Conservation (phyloP, 345 rosid genomes). For the Populus deltoides region DNA sequence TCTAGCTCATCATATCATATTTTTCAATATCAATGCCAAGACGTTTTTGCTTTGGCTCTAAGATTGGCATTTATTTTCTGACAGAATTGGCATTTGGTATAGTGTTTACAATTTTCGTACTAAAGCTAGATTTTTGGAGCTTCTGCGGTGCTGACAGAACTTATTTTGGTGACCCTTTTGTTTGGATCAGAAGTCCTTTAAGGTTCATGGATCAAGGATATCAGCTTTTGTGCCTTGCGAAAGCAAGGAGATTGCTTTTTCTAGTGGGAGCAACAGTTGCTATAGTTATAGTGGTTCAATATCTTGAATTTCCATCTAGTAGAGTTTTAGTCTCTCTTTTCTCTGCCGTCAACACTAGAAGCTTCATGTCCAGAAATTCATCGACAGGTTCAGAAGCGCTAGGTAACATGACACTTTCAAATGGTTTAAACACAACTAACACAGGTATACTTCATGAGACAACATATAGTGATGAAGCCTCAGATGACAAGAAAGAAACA, state of each 20-base stretch:
- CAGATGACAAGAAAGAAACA: background rate
- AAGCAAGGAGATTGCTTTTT: constrained; percentile 48
- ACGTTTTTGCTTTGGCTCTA: no score
- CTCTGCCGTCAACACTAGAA: constrained; percentile 34
- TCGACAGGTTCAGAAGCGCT: constrained; percentile 10
- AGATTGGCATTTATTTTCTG: background rate
- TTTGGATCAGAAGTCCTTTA: background rate
- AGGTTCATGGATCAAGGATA: constrained; percentile 42
- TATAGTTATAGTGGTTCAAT: constrained; percentile 42
- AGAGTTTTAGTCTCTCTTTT: constrained; percentile 39
- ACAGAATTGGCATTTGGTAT: no score
- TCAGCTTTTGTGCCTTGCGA: constrained; percentile 35
- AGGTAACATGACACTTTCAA: constrained; percentile 9
- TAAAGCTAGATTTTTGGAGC: background rate
- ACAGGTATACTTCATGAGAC: constrained; percentile 20
- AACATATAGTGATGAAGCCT: constrained; percentile 12
- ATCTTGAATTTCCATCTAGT: constrained; percentile 52
- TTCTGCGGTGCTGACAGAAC: background rate
- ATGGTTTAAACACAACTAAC: constrained; percentile 25
- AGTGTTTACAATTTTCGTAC: background rate
- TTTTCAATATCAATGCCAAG: no score
- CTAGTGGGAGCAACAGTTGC: constrained; percentile 34
- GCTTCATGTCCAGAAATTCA: background rate
- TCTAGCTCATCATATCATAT: no score
- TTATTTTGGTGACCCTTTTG: background rate